These are phyloP conservation scores for Solanum habrochaites DNA, from an alignment of 257 asterid species.

Conservation along the genomic window DNA sequence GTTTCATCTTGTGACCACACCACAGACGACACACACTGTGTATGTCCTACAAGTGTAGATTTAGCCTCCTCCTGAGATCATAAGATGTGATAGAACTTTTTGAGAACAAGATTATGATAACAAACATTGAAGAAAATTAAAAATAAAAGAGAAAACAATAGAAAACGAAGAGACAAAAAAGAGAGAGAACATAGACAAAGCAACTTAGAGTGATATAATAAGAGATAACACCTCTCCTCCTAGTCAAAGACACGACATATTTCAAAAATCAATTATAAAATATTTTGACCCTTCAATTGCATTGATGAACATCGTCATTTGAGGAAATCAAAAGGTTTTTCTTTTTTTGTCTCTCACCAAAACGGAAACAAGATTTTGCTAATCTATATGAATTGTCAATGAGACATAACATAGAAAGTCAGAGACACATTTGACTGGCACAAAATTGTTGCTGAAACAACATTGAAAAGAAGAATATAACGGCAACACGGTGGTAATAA, in stretches of 20 bases:
- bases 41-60: slow-evolving; percentile 80
- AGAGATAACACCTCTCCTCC: background rate
- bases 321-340: background rate
- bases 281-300: background rate
- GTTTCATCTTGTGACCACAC: slow-evolving; percentile 63
- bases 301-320: background rate
- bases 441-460: background rate
- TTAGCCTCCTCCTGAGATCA: slow-evolving; percentile 60
- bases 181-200: background rate
- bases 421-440: background rate
- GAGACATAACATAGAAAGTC: background rate
- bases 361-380: background rate
- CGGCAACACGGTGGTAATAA: background rate
- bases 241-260: background rate
- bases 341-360: background rate
- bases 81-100: background rate
- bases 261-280: background rate
- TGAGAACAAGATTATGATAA: background rate
- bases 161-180: background rate
- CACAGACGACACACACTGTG: slow-evolving; percentile 83
- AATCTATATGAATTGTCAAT: background rate
- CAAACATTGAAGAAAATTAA: background rate
- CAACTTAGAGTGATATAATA: background rate
- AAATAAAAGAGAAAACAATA: background rate
- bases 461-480: background rate